A percentile compares a stretch with the other conserved stretches of the same genome.
phyloP scores from a whole-genome alignment of 1,284 basidiomycete species.

The Cutaneotrichosporon sp. region DNA sequence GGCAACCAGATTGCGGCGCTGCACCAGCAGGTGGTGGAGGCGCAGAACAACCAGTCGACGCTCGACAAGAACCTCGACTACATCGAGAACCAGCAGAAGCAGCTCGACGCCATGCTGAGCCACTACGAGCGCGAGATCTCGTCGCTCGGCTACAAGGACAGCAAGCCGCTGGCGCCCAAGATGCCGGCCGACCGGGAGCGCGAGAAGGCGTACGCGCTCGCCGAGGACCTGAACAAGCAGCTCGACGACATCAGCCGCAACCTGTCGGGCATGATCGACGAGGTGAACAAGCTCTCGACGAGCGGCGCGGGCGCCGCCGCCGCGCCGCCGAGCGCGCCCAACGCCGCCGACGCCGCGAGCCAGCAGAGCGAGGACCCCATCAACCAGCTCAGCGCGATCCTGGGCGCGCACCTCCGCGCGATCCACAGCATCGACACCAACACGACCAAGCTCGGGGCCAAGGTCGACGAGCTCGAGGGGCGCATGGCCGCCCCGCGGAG shows the following conservation, averaged over 20 bases:
- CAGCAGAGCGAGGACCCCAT: conserved; percentile 74
- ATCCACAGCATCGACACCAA: conserved; percentile 89
- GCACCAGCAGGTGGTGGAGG: conserved; percentile 72
- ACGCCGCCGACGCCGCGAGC: conserved; percentile 40
- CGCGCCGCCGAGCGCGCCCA: conserved; percentile 19
- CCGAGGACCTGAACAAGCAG: conserved; percentile 87
- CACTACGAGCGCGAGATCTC: conserved; percentile 83
- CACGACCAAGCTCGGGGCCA: conserved; percentile 72
- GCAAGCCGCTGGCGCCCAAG: conserved; percentile 71
- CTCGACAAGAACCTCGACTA: conserved; percentile 73
- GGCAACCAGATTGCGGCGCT: conserved; percentile 86
- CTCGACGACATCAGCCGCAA: conserved; percentile 90
- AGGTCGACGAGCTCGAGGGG: conserved; percentile 75
- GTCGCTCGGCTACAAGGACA: conserved; percentile 70
- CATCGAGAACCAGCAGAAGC: conserved; percentile 89
- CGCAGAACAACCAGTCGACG: conserved; percentile 62
- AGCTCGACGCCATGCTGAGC: conserved; percentile 75
- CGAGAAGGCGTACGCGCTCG: conserved; percentile 91
- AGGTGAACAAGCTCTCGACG: conserved; percentile 69
- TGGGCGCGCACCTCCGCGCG: conserved; percentile 91
- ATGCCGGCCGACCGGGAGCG: conserved; percentile 90
- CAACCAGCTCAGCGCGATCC: conserved; percentile 86
- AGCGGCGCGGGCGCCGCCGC: conserved; percentile 24
- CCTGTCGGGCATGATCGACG: conserved; percentile 89
- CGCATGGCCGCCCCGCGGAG: conserved; percentile 26